phyloP scores from a whole-genome alignment of 139 green algal species.

The Coelastrella sp. region DNA sequence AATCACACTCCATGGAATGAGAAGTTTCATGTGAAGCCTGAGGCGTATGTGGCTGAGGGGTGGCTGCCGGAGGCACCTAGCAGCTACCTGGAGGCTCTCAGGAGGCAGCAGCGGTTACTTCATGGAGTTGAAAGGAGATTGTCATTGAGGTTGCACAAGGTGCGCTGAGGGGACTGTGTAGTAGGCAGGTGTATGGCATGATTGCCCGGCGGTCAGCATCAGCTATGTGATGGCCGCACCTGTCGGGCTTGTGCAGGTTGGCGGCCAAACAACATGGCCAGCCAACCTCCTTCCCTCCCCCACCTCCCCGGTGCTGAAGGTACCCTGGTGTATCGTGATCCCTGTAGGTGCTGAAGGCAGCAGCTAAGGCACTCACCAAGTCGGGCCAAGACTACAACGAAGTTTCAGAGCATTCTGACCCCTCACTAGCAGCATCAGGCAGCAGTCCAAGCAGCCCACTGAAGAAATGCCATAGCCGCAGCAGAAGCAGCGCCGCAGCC shows the following conservation, averaged over 20 bases:
- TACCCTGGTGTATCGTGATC: background rate
- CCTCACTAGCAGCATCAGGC: background rate
- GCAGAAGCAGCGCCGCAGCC: slow-evolving; percentile 31
- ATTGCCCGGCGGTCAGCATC: no score
- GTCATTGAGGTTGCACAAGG: slow-evolving; percentile 56
- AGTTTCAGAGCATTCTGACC: slow-evolving; percentile 30
- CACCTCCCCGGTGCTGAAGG: no score
- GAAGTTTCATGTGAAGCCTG: slow-evolving; percentile 52
- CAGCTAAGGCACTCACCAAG: slow-evolving; percentile 17
- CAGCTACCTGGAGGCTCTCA: slow-evolving; percentile 61
- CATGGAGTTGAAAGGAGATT: slow-evolving; percentile 55
- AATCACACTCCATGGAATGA: slow-evolving; percentile 44
- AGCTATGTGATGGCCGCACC: no score
- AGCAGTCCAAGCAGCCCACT: background rate
- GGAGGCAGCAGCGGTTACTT: slow-evolving; percentile 65
- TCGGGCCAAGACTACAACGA: slow-evolving; percentile 1
- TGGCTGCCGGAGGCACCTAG: slow-evolving; percentile 58
- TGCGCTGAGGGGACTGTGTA: background rate
- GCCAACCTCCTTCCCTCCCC: no score
- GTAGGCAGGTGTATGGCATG: no score
- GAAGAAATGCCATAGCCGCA: slow-evolving; percentile 22
- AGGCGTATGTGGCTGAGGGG: slow-evolving; percentile 27
- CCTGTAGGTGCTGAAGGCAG: slow-evolving; percentile 36
- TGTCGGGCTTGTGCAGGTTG: no score
- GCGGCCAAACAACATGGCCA: no score